Evolutionary conservation across 331 rosid species (phyloP), one percentile per base, ranked within the genome.

Genomic region (Pyrus hybrid): DNA sequence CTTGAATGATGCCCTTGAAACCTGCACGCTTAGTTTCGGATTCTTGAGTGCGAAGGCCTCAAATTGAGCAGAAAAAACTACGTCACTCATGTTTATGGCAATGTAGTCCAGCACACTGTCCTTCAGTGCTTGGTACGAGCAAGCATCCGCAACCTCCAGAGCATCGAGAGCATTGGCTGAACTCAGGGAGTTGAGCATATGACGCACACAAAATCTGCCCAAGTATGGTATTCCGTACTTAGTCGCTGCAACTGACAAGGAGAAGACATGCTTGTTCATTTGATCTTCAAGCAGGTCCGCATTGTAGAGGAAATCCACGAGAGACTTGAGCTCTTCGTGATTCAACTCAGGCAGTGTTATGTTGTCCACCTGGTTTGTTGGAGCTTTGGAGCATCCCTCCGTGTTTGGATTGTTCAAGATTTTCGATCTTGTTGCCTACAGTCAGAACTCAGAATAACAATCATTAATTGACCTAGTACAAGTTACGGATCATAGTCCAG

Each of bases 351-450:
- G 81, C 60, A 93, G 73, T 1, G 83, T 83, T 51, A 91, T 85
- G 51, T 73, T 62, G 73, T 85, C 85, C 56, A 49, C 56, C 56
- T 49, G 56, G 7, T 3, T 71, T 0, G 93, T 77, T 56, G 91
- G 66, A 2, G 96, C 85, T 70, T 88, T 91, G 84, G 88, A 91
- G 45, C 45, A 37, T 49, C 75, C 87, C 63, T 91, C 94, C 0
- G 87, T 79, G 16, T 89, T 97, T 3, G 91, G 77, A 84, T 87
- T 82, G 85, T 90, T 91, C 25, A 93, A 93, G 14, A 93, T 85
- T 61, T 88, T 91, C 75, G 97, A 93, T 81, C 96, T 87, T 32
- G 81, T 45, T 9, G 96, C 98, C 98, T 88, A 5, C 13, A 58
- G 23, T 6, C 45, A 10, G 13, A 18, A 30, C 18, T 13, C 56